Percentiles rank a stretch among this genome's conserved stretches.
Conservation (phyloP, 163 green algal genomes). For the Scenedesmus sp. region DNA sequence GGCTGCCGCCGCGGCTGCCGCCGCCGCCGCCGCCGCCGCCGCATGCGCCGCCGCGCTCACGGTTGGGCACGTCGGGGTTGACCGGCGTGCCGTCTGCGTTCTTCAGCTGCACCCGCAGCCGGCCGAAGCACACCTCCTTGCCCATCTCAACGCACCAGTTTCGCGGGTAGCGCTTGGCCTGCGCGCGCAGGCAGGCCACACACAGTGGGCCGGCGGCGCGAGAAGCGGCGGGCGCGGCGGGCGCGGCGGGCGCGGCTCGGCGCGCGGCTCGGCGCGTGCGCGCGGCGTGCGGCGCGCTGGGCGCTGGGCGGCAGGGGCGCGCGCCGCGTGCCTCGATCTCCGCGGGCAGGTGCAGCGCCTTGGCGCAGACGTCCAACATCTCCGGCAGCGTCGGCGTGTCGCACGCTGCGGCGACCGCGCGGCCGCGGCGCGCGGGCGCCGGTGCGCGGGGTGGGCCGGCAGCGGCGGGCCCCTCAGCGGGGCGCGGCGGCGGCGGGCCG, state of each 20-base stretch:
- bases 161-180: slow-evolving; percentile 64
- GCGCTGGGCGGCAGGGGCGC: not conserved
- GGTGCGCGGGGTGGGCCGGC: not conserved
- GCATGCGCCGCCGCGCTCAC: slow-evolving; percentile 43
- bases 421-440: not conserved
- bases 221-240: not conserved
- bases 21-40: no score
- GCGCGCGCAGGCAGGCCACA: slow-evolving; percentile 1
- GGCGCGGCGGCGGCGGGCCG: not conserved
- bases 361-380: slow-evolving; percentile 20
- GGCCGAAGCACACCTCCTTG: slow-evolving; percentile 35
- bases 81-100: slow-evolving; percentile 53
- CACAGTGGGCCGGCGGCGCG: not conserved
- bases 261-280: not conserved
- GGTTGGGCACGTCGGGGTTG: slow-evolving; percentile 61
- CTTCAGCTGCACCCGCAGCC: slow-evolving; percentile 64
- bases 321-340: slow-evolving; percentile 8
- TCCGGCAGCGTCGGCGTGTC: slow-evolving; percentile 19
- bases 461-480: not conserved
- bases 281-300: no score
- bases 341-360: slow-evolving; percentile 5
- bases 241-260: not conserved
- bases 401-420: slow-evolving; percentile 10
- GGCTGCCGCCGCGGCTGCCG: no score
- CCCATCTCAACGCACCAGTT: slow-evolving; percentile 54